Conservation (phyloP, 345 rosid species). For the Nasturtium officinale region DNA sequence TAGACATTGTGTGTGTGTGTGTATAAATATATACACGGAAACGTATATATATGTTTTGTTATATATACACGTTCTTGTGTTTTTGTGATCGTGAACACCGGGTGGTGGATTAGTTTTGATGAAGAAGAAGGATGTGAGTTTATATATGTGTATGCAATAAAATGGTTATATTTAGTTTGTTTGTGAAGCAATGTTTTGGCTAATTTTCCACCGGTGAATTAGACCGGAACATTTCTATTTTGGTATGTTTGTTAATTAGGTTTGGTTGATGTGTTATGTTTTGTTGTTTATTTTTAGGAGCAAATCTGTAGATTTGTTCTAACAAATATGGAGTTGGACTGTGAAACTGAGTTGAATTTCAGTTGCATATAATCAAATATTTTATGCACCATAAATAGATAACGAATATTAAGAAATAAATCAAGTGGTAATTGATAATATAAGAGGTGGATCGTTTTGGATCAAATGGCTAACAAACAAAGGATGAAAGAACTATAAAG, state of each 20-base stretch:
- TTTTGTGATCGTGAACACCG: constrained; percentile 23
- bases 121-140: constrained; percentile 33
- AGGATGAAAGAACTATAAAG: not conserved
- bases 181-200: not conserved
- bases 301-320: not conserved
- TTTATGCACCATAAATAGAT: not conserved
- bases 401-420: not conserved
- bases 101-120: constrained; percentile 29
- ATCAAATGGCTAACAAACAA: constrained; percentile 12
- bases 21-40: constrained; percentile 21
- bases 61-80: constrained; percentile 38
- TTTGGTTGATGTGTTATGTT: not conserved
- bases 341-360: constrained; percentile 12
- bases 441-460: constrained; percentile 9
- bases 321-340: not conserved
- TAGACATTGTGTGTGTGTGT: constrained; percentile 26
- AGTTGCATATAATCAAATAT: not conserved
- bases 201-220: constrained; percentile 29
- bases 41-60: constrained; percentile 32
- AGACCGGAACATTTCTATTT: constrained; percentile 32
- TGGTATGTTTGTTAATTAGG: constrained; percentile 38
- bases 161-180: constrained; percentile 17
- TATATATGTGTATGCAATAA: constrained; percentile 29
- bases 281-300: constrained; percentile 17
- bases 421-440: constrained; percentile 11